phyloP scores from a whole-genome alignment of 805 yeast species.

The Pichia californica region DNA sequence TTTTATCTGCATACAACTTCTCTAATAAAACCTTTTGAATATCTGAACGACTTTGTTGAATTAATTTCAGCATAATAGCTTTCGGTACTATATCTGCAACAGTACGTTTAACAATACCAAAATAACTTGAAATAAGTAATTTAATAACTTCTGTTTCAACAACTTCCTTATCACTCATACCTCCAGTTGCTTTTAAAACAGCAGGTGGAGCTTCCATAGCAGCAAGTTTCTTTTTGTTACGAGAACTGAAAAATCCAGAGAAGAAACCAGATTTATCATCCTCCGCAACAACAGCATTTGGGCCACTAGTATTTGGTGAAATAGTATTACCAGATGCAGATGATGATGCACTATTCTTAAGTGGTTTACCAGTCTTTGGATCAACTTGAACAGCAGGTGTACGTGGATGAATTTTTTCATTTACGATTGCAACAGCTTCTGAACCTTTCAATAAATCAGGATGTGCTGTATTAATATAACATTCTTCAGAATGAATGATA shows the following conservation, averaged over 20 bases:
- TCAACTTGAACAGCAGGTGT: constrained; percentile 70
- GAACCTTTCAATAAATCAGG: constrained; percentile 94
- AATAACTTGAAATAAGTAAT: constrained; percentile 83
- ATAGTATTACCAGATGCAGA: neutral
- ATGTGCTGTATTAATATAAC: constrained; percentile 95
- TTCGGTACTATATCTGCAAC: constrained; percentile 92
- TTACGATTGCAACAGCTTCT: constrained; percentile 88
- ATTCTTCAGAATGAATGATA: constrained; percentile 78
- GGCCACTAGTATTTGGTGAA: constrained; percentile 31
- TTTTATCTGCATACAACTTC: constrained; percentile 72
- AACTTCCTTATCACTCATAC: constrained; percentile 89
- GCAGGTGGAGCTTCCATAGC: constrained; percentile 98
- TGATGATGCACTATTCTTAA: neutral
- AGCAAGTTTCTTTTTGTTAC: constrained; percentile 89
- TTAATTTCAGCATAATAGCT: constrained; percentile 89
- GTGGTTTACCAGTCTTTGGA: constrained; percentile 84
- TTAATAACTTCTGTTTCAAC: constrained; percentile 97
- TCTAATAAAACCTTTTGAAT: constrained; percentile 87
- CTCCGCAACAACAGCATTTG: constrained; percentile 25
- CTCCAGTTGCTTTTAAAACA: constrained; percentile 85
- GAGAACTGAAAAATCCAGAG: constrained; percentile 89
- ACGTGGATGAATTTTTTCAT: constrained; percentile 70
- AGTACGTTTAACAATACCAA: constrained; percentile 86
- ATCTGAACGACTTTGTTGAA: constrained; percentile 75
- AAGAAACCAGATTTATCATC: constrained; percentile 72